Percentiles rank a stretch among this genome's conserved stretches.
These are phyloP conservation scores for Nicotiana benthamiana DNA, from an alignment of 257 asterid genomes.

Conservation along the genomic window DNA sequence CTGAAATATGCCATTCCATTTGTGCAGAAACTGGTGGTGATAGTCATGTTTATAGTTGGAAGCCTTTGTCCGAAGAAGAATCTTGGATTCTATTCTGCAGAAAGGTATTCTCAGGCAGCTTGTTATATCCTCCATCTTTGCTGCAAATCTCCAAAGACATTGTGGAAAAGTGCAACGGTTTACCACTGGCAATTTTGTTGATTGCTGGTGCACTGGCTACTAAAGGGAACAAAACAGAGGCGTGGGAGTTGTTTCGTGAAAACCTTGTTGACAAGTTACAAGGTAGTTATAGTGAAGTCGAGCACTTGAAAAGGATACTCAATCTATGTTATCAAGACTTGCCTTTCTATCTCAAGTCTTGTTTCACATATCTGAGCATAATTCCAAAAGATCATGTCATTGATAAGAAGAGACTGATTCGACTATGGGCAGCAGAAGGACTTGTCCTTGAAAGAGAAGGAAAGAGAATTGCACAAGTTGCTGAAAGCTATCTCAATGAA, in stretches of 20 bases:
- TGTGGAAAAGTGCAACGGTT: slow-evolving; percentile 15
- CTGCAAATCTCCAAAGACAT: neutral
- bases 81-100: slow-evolving; percentile 18
- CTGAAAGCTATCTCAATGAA: slow-evolving; percentile 18
- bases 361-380: slow-evolving; percentile 20
- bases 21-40: neutral
- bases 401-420: slow-evolving; percentile 8
- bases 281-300: slow-evolving; percentile 4
- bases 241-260: slow-evolving; percentile 14
- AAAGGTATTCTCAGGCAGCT: slow-evolving; percentile 6
- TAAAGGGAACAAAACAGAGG: slow-evolving; percentile 5
- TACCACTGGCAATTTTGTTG: slow-evolving; percentile 20
- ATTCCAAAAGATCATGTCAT: slow-evolving; percentile 11
- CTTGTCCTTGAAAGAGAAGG: slow-evolving; percentile 6
- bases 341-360: slow-evolving; percentile 21
- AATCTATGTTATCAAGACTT: slow-evolving; percentile 17
- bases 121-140: slow-evolving; percentile 4
- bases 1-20: slow-evolving; percentile 6
- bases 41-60: slow-evolving; percentile 5
- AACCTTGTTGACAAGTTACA: slow-evolving; percentile 13
- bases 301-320: slow-evolving; percentile 10
- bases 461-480: slow-evolving; percentile 16
- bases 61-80: slow-evolving; percentile 15
- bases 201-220: slow-evolving; percentile 19
- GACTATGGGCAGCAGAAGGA: slow-evolving; percentile 22